Evolutionary conservation across 495 filamentous ascomycete genomes (phyloP), one percentile per base, ranked within the genome.

Genomic region (Penicillium herquei): DNA sequence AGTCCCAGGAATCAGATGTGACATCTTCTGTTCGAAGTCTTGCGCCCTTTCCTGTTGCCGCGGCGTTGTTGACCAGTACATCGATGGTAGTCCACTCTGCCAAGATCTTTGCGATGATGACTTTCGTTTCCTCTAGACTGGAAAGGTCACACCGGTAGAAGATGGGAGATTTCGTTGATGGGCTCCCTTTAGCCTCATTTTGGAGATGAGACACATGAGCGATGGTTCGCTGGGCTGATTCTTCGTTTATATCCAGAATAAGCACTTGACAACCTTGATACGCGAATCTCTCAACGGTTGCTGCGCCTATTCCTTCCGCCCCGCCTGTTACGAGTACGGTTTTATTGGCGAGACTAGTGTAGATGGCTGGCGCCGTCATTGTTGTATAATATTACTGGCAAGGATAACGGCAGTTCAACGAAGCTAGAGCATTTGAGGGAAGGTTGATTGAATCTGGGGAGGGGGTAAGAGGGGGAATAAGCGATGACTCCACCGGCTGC

Each of bases 311-410:
- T 32, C 79, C 79, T 7, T 77, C 74, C 2, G 79, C 78, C 21
- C 77, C 79, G 55, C 79, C 79, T 0, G 78, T 75, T 57, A 82
- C 74, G 31, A 82, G 59, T 42, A 82, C 78, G 33, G 70, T 77
- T 63, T 73, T 78, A 47, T 69, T 64, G 64, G 69, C 76, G 7
- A 66, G 55, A 39, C 68, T 67, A 33, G 55, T 59, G 18, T 66
- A 62, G 17, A 63, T 6, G 18, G 53, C 47, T 13, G 43, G 26
- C 18, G 18, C 11, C 5, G 43, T 30, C 43, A 46, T 46, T 30
- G 17, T 30, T 30, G 9, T 37, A 26, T 26, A 26, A 26, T 26
- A 26, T 1, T 26, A 26, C 21, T 26, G 21, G 4, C 21, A 26
- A 26, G 21, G 4, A 26, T 26, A 26, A 26, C 2, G 21, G 4